A percentile compares a stretch with the other conserved stretches of the same genome.
These are phyloP conservation scores for Melaleuca quinquenervia DNA, from an alignment of 345 rosid species.

Conservation along the genomic window DNA sequence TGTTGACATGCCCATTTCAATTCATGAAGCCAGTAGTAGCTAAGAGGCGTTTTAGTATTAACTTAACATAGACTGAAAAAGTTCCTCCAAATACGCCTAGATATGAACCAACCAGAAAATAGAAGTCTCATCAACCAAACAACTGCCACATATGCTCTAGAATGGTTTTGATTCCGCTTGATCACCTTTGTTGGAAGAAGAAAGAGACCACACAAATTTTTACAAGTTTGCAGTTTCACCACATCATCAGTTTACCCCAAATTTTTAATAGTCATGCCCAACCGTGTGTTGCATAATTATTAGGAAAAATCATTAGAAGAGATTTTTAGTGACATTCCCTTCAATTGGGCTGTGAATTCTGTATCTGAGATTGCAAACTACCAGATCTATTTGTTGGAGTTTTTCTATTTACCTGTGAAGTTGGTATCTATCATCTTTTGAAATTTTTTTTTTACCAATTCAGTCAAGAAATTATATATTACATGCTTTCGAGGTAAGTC, in stretches of 20 bases:
- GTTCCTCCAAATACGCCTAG: neutral
- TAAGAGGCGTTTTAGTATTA: neutral
- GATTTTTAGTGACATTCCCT: neutral
- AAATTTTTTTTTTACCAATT: neutral
- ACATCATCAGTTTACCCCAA: neutral
- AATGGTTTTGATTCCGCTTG: neutral
- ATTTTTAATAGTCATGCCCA: neutral
- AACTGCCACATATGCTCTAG: neutral
- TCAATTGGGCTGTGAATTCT: neutral
- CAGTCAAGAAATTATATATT: neutral
- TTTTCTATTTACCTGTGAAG: neutral
- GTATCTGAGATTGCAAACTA: neutral
- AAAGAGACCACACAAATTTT: neutral
- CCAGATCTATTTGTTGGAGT: neutral
- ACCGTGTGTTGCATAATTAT: neutral
- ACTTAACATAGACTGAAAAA: neutral
- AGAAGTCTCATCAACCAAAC: neutral
- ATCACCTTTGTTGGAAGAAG: neutral
- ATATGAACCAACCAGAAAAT: neutral
- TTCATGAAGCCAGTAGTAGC: neutral
- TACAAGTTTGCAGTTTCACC: neutral
- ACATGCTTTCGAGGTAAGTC: neutral
- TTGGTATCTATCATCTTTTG: neutral
- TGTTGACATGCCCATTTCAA: neutral
- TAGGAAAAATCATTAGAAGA: neutral